Percentiles rank a stretch among this genome's conserved stretches.
These are phyloP conservation scores for Salix exigua DNA, from an alignment of 345 rosid species.

Conservation along the genomic window DNA sequence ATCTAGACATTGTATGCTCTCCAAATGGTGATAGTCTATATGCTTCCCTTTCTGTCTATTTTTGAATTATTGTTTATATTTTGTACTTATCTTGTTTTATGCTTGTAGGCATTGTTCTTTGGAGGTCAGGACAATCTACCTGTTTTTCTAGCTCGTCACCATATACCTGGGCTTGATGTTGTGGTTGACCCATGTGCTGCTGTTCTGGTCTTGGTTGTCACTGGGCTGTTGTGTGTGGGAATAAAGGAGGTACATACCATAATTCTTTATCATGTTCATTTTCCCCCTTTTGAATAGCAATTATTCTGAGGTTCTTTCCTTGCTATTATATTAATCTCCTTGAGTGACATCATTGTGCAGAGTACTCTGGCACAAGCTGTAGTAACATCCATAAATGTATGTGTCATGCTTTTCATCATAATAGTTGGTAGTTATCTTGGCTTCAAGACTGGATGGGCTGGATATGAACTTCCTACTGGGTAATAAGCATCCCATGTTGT, in stretches of 20 bases:
- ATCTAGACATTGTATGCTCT: background rate
- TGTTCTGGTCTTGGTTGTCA: conserved; percentile 63
- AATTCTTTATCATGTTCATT: background rate
- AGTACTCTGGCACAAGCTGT: conserved; percentile 81
- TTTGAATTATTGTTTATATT: background rate
- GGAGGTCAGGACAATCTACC: conserved; percentile 86
- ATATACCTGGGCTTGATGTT: conserved; percentile 76
- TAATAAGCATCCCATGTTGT: conserved; percentile 27
- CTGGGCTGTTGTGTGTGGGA: conserved; percentile 90
- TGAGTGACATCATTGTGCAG: conserved; percentile 39
- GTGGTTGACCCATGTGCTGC: conserved; percentile 95
- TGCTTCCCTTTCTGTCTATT: background rate
- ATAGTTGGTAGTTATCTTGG: conserved; percentile 84
- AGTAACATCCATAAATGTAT: conserved; percentile 72
- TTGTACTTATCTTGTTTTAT: conserved; percentile 5
- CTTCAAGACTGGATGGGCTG: conserved; percentile 86
- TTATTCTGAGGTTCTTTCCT: background rate
- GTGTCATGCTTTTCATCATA: conserved; percentile 79
- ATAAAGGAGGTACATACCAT: conserved; percentile 75
- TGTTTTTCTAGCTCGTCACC: conserved; percentile 64
- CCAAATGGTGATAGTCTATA: background rate
- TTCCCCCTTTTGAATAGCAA: background rate
- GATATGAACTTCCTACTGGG: conserved; percentile 92
- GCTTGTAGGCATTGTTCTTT: conserved; percentile 70
- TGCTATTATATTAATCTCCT: background rate